phyloP scores from a whole-genome alignment of 352 stramenopile species.

The Phytopythium aichiense region DNA sequence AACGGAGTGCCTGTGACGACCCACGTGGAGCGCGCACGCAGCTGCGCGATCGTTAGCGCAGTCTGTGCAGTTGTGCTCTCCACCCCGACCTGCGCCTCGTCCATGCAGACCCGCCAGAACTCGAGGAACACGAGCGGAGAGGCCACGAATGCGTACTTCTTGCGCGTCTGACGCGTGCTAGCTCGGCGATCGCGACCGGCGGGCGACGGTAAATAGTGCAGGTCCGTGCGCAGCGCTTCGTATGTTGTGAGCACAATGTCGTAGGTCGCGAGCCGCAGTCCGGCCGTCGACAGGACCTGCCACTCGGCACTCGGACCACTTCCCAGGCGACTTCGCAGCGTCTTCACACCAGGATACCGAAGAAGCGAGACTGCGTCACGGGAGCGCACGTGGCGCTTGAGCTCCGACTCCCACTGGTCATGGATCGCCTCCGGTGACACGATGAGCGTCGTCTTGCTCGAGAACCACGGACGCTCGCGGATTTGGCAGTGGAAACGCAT shows the following conservation, averaged over 20 bases:
- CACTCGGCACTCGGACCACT: constrained; percentile 39
- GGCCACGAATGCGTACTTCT: constrained; percentile 80
- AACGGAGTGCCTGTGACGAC: constrained; percentile 90
- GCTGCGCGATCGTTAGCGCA: constrained; percentile 75
- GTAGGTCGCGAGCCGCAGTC: constrained; percentile 56
- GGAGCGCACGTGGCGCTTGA: constrained; percentile 69
- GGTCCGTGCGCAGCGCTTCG: constrained; percentile 75
- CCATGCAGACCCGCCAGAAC: constrained; percentile 90
- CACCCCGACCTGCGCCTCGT: constrained; percentile 91
- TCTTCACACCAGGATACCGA: constrained; percentile 52
- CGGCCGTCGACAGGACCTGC: constrained; percentile 41
- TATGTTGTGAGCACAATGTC: constrained; percentile 93
- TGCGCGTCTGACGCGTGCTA: constrained; percentile 52
- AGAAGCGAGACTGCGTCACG: constrained; percentile 40
- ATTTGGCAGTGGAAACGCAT: constrained; percentile 67
- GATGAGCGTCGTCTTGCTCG: constrained; percentile 88
- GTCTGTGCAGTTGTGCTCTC: constrained; percentile 72
- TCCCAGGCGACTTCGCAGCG: constrained; percentile 29
- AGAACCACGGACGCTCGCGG: constrained; percentile 27
- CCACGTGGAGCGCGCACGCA: constrained; percentile 75
- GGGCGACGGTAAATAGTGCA: constrained; percentile 63
- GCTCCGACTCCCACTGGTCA: constrained; percentile 88
- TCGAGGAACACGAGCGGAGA: constrained; percentile 85
- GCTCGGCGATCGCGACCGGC: constrained; percentile 36
- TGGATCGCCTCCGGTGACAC: constrained; percentile 90